Conservation (phyloP, 2,329 filamentous ascomycete genomes). For the Lachnellula suecica region DNA sequence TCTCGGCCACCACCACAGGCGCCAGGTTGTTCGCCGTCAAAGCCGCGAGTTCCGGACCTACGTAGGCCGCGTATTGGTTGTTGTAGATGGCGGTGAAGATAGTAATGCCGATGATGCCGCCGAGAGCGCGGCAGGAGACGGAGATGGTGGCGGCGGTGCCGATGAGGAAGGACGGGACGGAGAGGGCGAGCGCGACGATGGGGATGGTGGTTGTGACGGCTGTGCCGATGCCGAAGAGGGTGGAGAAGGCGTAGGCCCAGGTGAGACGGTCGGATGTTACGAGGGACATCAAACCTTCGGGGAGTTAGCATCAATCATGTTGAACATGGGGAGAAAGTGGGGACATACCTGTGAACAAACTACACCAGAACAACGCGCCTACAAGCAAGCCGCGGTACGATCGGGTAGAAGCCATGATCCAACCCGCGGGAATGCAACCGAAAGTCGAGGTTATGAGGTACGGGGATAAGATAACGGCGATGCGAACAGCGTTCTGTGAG, state of each 20-base stretch:
- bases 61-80: conserved; percentile 16
- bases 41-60: conserved; percentile 11
- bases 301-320: background rate
- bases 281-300: conserved; percentile 17
- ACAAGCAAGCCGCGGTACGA: conserved; percentile 12
- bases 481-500: conserved; percentile 14
- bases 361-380: conserved; percentile 15
- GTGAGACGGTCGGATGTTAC: conserved; percentile 7
- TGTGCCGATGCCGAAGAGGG: conserved; percentile 18
- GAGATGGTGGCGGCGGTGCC: conserved; percentile 20
- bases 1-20: conserved; percentile 6
- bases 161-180: conserved; percentile 18
- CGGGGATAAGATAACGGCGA: conserved; percentile 16
- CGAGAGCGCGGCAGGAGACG: conserved; percentile 15
- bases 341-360: conserved; percentile 13
- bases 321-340: background rate
- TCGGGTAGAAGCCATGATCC: conserved; percentile 18
- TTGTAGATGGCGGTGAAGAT: conserved; percentile 20
- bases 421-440: conserved; percentile 21
- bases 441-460: conserved; percentile 19
- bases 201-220: conserved; percentile 20
- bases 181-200: conserved; percentile 14
- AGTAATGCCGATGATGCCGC: conserved; percentile 21
- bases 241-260: conserved; percentile 16
- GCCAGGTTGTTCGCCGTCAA: conserved; percentile 10